A percentile compares a stretch with the other conserved stretches of the same genome.
phyloP scores from a whole-genome alignment of 1,139 yeast genomes.

The Suhomyces choctaworum region DNA sequence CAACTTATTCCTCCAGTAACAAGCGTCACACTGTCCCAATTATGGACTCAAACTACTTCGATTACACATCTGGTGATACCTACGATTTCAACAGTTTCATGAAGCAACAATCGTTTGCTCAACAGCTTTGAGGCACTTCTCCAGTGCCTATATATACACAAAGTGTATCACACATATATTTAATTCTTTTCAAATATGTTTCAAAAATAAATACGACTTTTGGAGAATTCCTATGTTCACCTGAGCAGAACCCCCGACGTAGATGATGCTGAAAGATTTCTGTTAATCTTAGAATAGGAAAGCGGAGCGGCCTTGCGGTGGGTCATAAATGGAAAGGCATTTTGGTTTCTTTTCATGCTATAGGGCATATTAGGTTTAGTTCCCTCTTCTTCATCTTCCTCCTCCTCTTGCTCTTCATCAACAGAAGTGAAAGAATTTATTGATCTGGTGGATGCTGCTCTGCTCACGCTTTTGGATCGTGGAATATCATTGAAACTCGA shows the following conservation, averaged over 20 bases:
- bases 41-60: constrained; percentile 28
- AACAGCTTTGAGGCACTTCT: not conserved
- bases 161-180: constrained; percentile 1
- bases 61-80: constrained; percentile 29
- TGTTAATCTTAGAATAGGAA: not conserved
- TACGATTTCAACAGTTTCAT: constrained; percentile 43
- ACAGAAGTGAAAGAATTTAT: constrained; percentile 29
- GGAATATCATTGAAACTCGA: constrained; percentile 17
- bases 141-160: not conserved
- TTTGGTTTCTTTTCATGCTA: not conserved
- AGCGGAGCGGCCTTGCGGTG: constrained; percentile 2
- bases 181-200: constrained; percentile 4
- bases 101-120: constrained; percentile 22
- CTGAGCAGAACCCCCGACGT: constrained; percentile 9
- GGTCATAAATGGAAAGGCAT: constrained; percentile 2
- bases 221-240: constrained; percentile 1
- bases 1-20: constrained; percentile 3
- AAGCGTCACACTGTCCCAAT: constrained; percentile 15
- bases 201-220: constrained; percentile 1
- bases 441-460: constrained; percentile 32
- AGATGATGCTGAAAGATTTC: not conserved
- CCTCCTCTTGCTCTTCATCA: constrained; percentile 24
- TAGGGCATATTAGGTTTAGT: not conserved
- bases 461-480: constrained; percentile 24
- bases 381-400: constrained; percentile 16